Base-by-base conservation (phyloP, 2,329 filamentous ascomycete species). In the Colletotrichum cordylinicola region DNA sequence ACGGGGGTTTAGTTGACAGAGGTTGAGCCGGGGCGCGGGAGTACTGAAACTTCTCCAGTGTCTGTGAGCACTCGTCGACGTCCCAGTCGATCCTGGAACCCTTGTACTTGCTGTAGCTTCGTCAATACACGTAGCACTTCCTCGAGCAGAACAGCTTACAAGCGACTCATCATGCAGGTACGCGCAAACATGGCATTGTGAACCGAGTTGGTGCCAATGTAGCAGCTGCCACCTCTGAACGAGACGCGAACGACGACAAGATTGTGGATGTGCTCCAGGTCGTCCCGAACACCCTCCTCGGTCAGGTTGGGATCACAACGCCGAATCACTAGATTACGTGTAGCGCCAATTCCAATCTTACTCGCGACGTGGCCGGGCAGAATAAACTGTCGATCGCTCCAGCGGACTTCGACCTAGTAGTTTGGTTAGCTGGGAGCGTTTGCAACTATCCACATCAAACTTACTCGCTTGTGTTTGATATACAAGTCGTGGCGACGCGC, bases 201-300 rank as follows among this genome's bases (percentile, higher is more conserved):
- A 12, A 98, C 89, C 1, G 94, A 95, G 82, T 96, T 98, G 9
- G 93, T 95, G 71, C 91, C 92, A 78, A 98, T 91, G 82, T 91
- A 91, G 74, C 90, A 93, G 82, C 92, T 90, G 6, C 88, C 88
- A 21, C 88, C 86, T 4, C 85, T 83, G 82, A 94, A 93, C 9
- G 85, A 84, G 60, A 97, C 85, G 58, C 90, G 90, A 80, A 97
- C 88, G 13, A 98, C 90, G 27, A 93, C 87, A 2, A 98, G 88
- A 77, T 95, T 94, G 85, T 96, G 93, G 76, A 98, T 96, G 82
- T 98, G 95, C 29, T 96, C 93, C 48, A 97, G 88, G 79, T 98
- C 94, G 6, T 93, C 89, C 13, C 93, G 91, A 77, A 98, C 91
- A 18, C 85, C 84, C 9, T 90, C 85, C 78, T 93, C 93, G 0